Conservation (phyloP, 2,329 filamentous ascomycete species). For the Fusarium gaditjirri region DNA sequence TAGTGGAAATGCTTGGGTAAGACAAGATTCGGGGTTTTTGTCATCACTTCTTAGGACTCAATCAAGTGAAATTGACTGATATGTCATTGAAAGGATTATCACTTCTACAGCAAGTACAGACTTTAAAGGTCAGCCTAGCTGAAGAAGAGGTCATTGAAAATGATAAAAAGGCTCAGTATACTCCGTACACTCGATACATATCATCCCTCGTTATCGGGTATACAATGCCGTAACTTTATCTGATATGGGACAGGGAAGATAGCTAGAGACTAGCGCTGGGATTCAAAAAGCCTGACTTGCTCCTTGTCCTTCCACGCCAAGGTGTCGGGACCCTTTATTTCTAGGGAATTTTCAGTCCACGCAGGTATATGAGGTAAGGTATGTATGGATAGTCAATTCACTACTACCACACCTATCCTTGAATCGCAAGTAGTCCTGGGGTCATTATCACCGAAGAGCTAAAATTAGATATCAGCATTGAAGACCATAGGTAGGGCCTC, state of each 20-base stretch:
- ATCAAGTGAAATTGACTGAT: background rate
- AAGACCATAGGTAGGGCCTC: background rate
- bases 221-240: conserved; percentile 19
- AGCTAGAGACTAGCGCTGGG: conserved; percentile 3
- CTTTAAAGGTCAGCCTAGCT: background rate
- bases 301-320: conserved; percentile 27
- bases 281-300: conserved; percentile 20
- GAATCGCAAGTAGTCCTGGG: background rate
- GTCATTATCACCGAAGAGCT: background rate
- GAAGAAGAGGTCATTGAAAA: background rate
- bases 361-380: background rate
- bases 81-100: background rate
- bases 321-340: conserved; percentile 11
- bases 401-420: background rate
- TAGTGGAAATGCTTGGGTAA: conserved; percentile 13
- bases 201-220: conserved; percentile 15
- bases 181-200: background rate
- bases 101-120: background rate
- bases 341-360: conserved; percentile 12
- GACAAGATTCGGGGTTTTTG: conserved; percentile 3
- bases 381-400: background rate
- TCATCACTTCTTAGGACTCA: background rate
- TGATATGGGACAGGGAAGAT: conserved; percentile 20
- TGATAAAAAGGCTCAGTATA: conserved; percentile 9
- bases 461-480: conserved; percentile 7